A percentile compares a stretch with the other conserved stretches of the same genome.
These are phyloP conservation scores for Fusarium palustre DNA, from an alignment of 2,329 filamentous ascomycete species.

Conservation along the genomic window DNA sequence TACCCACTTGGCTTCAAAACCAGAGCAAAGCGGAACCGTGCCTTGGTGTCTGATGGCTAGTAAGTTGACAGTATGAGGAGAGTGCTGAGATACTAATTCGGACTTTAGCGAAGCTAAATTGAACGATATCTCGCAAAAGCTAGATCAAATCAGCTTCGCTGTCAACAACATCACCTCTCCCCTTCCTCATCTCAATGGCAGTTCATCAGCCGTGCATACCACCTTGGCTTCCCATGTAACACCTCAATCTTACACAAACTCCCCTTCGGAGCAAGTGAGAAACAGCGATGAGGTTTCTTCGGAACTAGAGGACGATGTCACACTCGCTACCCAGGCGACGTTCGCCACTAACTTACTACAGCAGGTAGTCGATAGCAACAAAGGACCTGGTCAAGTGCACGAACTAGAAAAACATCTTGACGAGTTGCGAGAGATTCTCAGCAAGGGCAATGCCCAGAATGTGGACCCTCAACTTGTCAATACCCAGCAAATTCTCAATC, in stretches of 20 bases:
- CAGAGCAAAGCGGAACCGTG: not conserved
- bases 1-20: slow-evolving; percentile 16
- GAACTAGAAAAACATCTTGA: slow-evolving; percentile 5
- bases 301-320: slow-evolving; percentile 9
- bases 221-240: not conserved
- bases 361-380: slow-evolving; percentile 8
- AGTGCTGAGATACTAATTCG: rapidly evolving
- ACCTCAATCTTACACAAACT: not conserved
- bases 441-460: rapidly evolving
- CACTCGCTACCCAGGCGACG: slow-evolving; percentile 2
- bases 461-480: not conserved
- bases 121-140: slow-evolving; percentile 7
- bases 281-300: not conserved
- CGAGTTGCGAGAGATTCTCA: not conserved
- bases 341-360: slow-evolving; percentile 9
- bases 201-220: not conserved
- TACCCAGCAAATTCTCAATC: not conserved
- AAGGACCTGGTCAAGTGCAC: not conserved
- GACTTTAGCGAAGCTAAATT: not conserved
- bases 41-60: slow-evolving; percentile 3
- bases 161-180: slow-evolving; percentile 1
- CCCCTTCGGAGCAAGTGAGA: not conserved
- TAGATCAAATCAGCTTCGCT: slow-evolving; percentile 15
- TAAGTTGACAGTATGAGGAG: rapidly evolving
- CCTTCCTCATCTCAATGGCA: not conserved